Evolutionary conservation across 2,329 filamentous ascomycete species (phyloP), one percentile per base, ranked within the genome.

Genomic region (Emergomyces pasteurianus): DNA sequence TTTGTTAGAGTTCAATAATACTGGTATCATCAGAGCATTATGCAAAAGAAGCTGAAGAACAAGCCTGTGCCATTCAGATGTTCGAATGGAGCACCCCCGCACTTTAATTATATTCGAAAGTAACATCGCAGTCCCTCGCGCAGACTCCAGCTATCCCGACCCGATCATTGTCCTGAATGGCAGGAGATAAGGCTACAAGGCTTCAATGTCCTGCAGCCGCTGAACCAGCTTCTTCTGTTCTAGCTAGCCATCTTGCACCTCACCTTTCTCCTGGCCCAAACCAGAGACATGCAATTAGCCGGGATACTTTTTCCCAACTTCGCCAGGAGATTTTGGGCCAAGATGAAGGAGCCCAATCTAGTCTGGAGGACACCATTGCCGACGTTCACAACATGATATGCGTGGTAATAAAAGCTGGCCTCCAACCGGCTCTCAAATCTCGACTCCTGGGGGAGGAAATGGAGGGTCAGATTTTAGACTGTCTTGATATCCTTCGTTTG

Each of bases 301-400:
- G 84, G 62, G 84, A 86, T 66, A 88, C 90, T 57, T 86, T 96
- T 64, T 86, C 88, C 64, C 84, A 86, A 58, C 80, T 96, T 2
- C 80, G 92, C 31, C 84, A 85, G 64, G 84, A 86, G 66, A 81
- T 84, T 26, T 70, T 86, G 14, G 79, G 75, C 18, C 78, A 80
- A 60, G 74, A 74, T 54, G 73, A 73, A 52, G 70, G 74, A 46
- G 74, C 72, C 49, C 73, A 75, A 52, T 63, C 75, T 38, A 81
- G 83, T 14, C 69, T 79, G 1, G 83, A 86, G 64, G 85, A 88
- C 52, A 86, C 88, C 65, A 75, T 88, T 52, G 82, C 86, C 58
- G 86, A 95, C 71, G 92, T 95, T 67, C 87, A 91, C 68, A 88
- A 91, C 74, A 82, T 96, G 57, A 86, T 96, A 58, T 91, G 89